These are phyloP conservation scores for Candida xiaguanensis DNA, from an alignment of 805 yeast genomes.

Conservation along the genomic window DNA sequence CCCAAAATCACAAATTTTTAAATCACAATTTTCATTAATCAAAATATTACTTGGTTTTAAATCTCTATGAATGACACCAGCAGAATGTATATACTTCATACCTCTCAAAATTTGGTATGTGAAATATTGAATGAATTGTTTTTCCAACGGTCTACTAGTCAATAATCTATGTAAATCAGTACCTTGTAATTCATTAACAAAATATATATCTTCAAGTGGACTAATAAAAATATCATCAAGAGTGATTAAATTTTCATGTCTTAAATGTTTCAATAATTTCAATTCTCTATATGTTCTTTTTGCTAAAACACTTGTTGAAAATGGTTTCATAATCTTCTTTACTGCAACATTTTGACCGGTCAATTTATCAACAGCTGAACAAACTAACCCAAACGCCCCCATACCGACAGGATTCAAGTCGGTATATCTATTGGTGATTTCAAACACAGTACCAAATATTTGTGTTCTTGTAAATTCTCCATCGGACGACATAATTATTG, in stretches of 20 bases:
- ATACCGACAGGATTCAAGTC: constrained; percentile 97
- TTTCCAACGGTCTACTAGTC: constrained; percentile 90
- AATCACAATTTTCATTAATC: constrained; percentile 85
- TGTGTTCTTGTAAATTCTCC: constrained; percentile 69
- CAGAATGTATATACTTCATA: constrained; percentile 83
- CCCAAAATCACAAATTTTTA: constrained; percentile 92
- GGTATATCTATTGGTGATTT: constrained; percentile 82
- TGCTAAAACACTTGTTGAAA: constrained; percentile 89
- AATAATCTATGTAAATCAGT: constrained; percentile 90
- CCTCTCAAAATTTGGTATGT: constrained; percentile 91
- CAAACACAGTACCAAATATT: constrained; percentile 93
- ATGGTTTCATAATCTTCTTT: constrained; percentile 96
- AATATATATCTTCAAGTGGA: constrained; percentile 92
- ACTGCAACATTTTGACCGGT: constrained; percentile 94
- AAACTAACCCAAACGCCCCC: constrained; percentile 99
- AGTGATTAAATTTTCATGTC: constrained; percentile 92
- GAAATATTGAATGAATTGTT: constrained; percentile 95
- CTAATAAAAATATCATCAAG: constrained; percentile 90
- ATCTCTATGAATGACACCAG: constrained; percentile 89
- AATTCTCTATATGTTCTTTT: constrained; percentile 96
- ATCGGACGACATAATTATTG: constrained; percentile 33
- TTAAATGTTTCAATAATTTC: constrained; percentile 84
- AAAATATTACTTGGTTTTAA: constrained; percentile 81
- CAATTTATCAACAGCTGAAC: constrained; percentile 89
- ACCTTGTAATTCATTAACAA: constrained; percentile 95